phyloP scores from a whole-genome alignment of 1,284 basidiomycete species.

The Anthracocystis panici-leucophaei region DNA sequence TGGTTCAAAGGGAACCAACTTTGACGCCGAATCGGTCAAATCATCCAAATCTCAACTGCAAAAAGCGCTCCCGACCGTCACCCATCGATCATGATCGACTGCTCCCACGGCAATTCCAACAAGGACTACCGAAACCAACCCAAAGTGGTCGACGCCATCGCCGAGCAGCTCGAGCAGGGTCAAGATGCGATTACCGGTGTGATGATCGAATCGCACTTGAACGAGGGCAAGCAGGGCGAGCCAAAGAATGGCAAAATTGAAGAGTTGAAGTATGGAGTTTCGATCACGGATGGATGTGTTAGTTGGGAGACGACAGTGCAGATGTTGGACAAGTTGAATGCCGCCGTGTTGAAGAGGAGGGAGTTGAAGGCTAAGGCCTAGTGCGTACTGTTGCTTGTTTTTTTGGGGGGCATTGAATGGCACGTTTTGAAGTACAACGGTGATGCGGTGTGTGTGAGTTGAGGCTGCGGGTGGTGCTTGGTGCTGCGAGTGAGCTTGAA shows the following conservation, averaged over 20 bases:
- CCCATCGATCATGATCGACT: conserved; percentile 68
- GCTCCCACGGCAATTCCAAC: conserved; percentile 68
- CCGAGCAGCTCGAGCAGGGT: conserved; percentile 81
- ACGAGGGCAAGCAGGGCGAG: conserved; percentile 72
- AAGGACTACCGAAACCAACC: conserved; percentile 70
- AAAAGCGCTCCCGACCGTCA: conserved; percentile 59
- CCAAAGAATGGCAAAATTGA: conserved; percentile 65
- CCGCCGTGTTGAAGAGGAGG: conserved; percentile 54
- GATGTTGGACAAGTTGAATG: conserved; percentile 69
- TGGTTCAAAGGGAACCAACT: conserved; percentile 71
- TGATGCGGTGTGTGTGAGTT: too few species aligned
- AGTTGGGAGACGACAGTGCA: conserved; percentile 82
- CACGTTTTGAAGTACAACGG: too few species aligned
- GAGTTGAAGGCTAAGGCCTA: conserved; percentile 23
- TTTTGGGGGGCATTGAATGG: background rate
- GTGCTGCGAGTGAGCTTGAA: too few species aligned
- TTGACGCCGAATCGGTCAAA: conserved; percentile 78
- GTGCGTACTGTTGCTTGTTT: background rate
- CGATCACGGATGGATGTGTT: conserved; percentile 78
- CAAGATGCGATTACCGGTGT: conserved; percentile 88
- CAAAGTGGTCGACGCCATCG: conserved; percentile 78
- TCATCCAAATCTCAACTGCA: conserved; percentile 82
- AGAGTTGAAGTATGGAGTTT: conserved; percentile 67
- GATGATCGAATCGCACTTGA: conserved; percentile 95
- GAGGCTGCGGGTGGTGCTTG: too few species aligned